phyloP scores from a whole-genome alignment of 805 yeast species.

The Candida vartiovaarae region DNA sequence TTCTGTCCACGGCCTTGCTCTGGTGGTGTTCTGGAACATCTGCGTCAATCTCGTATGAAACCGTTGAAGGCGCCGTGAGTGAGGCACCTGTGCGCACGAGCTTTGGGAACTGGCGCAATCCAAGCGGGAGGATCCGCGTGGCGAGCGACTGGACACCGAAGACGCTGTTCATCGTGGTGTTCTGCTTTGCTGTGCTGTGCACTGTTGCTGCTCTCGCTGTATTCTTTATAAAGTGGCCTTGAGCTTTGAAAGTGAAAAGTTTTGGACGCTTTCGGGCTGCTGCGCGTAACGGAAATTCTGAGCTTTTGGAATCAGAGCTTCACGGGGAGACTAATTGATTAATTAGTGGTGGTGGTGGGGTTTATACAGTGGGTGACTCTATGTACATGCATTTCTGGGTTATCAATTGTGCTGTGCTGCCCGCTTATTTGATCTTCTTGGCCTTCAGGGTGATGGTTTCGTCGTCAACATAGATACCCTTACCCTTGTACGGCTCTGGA shows the following conservation, averaged over 20 bases:
- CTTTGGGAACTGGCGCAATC: slow-evolving; percentile 17
- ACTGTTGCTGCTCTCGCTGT: background rate
- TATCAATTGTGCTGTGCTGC: background rate
- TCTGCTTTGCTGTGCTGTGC: background rate
- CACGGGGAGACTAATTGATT: too few relatives aligned
- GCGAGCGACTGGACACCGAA: slow-evolving; percentile 11
- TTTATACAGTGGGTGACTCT: background rate
- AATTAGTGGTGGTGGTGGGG: too few relatives aligned
- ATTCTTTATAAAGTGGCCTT: too few relatives aligned
- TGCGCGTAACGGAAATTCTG: too few relatives aligned
- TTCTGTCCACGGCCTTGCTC: slow-evolving; percentile 62
- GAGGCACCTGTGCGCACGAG: slow-evolving; percentile 29
- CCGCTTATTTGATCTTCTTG: slow-evolving; percentile 76
- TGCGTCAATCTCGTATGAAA: slow-evolving; percentile 24
- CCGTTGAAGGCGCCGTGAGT: slow-evolving; percentile 30
- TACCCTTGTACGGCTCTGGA: slow-evolving; percentile 98
- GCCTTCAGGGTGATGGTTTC: slow-evolving; percentile 89
- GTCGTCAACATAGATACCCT: slow-evolving; percentile 87
- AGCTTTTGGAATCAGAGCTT: too few relatives aligned
- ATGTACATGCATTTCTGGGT: background rate
- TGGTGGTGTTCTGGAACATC: slow-evolving; percentile 60
- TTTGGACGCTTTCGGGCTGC: background rate
- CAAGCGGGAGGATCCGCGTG: slow-evolving; percentile 8
- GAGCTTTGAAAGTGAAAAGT: background rate
- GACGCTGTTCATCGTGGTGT: slow-evolving; percentile 8